A percentile compares a stretch with the other conserved stretches of the same genome.
Evolutionary conservation across 805 yeast genomes (phyloP).

Genomic region (Wickerhamomyces rabaulensis): DNA sequence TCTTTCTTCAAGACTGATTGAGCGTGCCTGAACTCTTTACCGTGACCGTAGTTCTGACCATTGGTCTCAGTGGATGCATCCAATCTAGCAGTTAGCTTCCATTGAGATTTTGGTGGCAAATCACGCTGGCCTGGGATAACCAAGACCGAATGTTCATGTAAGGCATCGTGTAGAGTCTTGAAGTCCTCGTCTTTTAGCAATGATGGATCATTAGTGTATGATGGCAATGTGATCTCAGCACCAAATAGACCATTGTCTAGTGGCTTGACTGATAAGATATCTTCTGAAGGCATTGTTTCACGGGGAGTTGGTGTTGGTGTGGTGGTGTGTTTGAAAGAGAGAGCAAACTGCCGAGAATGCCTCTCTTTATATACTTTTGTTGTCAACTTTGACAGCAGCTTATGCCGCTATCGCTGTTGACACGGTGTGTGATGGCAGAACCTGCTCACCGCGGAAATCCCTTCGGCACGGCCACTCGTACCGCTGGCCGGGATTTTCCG

Average conservation of each 20-base stretch:
- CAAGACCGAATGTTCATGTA: constrained; percentile 63
- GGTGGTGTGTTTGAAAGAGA: background rate
- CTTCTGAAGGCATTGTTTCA: constrained; percentile 4
- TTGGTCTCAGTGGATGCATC: constrained; percentile 57
- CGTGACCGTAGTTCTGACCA: constrained; percentile 76
- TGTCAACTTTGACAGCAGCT: background rate
- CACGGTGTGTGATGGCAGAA: background rate
- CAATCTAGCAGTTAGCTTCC: constrained; percentile 66
- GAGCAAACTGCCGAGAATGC: background rate
- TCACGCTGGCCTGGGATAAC: constrained; percentile 70
- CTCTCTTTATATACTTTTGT: background rate
- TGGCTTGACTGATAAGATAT: constrained; percentile 10
- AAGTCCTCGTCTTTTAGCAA: constrained; percentile 62
- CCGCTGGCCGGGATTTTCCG: background rate
- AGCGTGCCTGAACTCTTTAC: constrained; percentile 64
- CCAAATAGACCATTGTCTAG: constrained; percentile 50
- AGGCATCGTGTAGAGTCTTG: constrained; percentile 52
- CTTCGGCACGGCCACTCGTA: background rate
- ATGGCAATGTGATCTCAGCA: constrained; percentile 60
- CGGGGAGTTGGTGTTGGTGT: background rate
- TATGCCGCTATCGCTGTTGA: background rate
- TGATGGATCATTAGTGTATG: constrained; percentile 64
- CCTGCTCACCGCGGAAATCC: background rate
- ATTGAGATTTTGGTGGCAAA: constrained; percentile 70
- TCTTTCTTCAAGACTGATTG: constrained; percentile 73